Conservation (phyloP, 148 eudicot species). For the Vaccinium darrowii region DNA sequence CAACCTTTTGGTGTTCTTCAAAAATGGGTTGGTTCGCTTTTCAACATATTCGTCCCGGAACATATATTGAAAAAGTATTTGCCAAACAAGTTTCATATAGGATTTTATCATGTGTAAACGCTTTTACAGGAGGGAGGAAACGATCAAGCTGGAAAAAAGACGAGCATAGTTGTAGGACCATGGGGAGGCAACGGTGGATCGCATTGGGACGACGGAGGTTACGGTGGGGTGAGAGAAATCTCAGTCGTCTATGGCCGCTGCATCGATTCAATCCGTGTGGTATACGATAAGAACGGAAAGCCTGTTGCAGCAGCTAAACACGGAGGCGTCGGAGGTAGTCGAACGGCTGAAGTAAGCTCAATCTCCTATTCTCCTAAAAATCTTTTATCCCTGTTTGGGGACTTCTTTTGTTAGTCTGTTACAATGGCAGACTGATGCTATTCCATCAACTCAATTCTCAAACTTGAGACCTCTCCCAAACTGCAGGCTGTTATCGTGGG, state of each 20-base stretch:
- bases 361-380: neutral
- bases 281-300: constrained; percentile 65
- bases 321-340: constrained; percentile 47
- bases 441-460: neutral
- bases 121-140: constrained; percentile 21
- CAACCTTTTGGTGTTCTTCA: neutral
- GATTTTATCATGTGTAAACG: neutral
- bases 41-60: neutral
- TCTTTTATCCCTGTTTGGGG: neutral
- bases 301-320: constrained; percentile 42
- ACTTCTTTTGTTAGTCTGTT: neutral
- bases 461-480: neutral
- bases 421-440: neutral
- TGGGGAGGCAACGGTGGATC: constrained; percentile 76
- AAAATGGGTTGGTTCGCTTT: neutral
- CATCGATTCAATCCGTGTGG: constrained; percentile 29
- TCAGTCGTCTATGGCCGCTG: constrained; percentile 37
- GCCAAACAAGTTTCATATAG: neutral
- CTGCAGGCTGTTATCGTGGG: neutral
- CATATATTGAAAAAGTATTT: neutral
- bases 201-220: constrained; percentile 61
- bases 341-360: constrained; percentile 39
- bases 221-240: constrained; percentile 55
- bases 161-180: constrained; percentile 49
- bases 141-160: constrained; percentile 32